Base-by-base conservation (phyloP, 768 basidiomycete species). In the Coprinopsis strossmayeri region DNA sequence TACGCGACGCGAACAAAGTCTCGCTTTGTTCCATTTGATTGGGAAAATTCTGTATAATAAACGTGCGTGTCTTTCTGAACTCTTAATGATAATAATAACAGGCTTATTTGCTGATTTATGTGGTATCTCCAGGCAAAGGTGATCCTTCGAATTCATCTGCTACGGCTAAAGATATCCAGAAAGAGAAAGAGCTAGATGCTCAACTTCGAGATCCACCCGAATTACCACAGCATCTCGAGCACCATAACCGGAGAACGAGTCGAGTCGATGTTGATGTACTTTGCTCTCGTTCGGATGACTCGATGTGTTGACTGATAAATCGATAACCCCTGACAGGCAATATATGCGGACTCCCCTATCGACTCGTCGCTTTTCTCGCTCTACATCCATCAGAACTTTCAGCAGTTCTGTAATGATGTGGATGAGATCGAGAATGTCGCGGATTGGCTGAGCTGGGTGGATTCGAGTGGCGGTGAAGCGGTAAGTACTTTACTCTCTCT, bases 1-100 rank as follows among this genome's bases (percentile, higher is more conserved):
- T 0, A 89, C 91, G 18, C 69, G 84, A 49, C 72, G 91, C 46
- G 96, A 99, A 59, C 86, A 91, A 57, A 88, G 82, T 51, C 69
- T 99, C 13, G 81, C 79, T 9, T 67, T 99, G 44, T 99, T 99
- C 61, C 96, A 97, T 65, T 66, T 97, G 15, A 70, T 99, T 42
- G 96, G 96, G 13, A 95, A 90, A 67, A 78, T 98, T 1, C 63
- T 98, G 41, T 98, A 96, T 61, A 97, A 95, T 64, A 99, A 98
- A 65, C 81, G 96, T 96, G 37, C 48, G 79, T 40, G 9, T 32
- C 9, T 32, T 15, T 32, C 15, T 32, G 30, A 15, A 15, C 15
- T 7, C 30, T 32, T 32, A 15, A 20, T 27, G 11, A 26, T 28
- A 35, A 15, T 23, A 20, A 1, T n/a, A 35, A 10, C 13, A 38